phyloP scores from a whole-genome alignment of 805 yeast species.

The Zygosaccharomyces rouxii region DNA sequence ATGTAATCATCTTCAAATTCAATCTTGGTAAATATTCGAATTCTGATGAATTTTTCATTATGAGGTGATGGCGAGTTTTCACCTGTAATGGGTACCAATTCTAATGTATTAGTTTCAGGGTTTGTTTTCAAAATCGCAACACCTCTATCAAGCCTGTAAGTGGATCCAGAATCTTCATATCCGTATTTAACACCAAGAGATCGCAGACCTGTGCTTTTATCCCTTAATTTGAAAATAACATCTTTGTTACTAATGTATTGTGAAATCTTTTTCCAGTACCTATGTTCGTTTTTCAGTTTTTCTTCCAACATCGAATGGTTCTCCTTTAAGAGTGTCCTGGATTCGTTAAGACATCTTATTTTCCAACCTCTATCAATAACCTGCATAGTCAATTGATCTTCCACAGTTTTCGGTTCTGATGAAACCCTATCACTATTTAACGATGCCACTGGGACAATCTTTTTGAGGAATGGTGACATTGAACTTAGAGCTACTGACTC shows the following conservation, averaged over 20 bases:
- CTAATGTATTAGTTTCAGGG: constrained; percentile 37
- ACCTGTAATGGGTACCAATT: constrained; percentile 31
- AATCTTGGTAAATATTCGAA: constrained; percentile 53
- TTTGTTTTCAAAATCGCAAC: constrained; percentile 62
- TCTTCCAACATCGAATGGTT: constrained; percentile 49
- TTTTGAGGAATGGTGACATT: constrained; percentile 78
- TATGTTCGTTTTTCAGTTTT: constrained; percentile 56
- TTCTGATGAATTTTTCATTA: constrained; percentile 48
- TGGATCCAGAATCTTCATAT: constrained; percentile 85
- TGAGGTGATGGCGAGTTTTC: constrained; percentile 25
- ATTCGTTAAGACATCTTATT: constrained; percentile 56
- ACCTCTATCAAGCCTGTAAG: constrained; percentile 63
- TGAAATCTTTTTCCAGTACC: constrained; percentile 49
- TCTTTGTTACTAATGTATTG: constrained; percentile 23
- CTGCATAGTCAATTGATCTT: constrained; percentile 28
- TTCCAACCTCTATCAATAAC: constrained; percentile 69
- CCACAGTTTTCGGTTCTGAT: constrained; percentile 15
- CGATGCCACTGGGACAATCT: constrained; percentile 71
- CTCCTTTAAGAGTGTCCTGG: constrained; percentile 46
- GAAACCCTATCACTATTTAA: constrained; percentile 45
- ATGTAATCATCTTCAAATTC: constrained; percentile 49
- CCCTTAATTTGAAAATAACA: constrained; percentile 58
- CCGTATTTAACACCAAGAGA: constrained; percentile 83
- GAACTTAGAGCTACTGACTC: constrained; percentile 86
- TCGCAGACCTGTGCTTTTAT: constrained; percentile 47